Evolutionary conservation across 371 early-diverging fungal species (phyloP), one percentile per base, ranked within the genome.

Genomic region (Nematocida ausubeli): DNA sequence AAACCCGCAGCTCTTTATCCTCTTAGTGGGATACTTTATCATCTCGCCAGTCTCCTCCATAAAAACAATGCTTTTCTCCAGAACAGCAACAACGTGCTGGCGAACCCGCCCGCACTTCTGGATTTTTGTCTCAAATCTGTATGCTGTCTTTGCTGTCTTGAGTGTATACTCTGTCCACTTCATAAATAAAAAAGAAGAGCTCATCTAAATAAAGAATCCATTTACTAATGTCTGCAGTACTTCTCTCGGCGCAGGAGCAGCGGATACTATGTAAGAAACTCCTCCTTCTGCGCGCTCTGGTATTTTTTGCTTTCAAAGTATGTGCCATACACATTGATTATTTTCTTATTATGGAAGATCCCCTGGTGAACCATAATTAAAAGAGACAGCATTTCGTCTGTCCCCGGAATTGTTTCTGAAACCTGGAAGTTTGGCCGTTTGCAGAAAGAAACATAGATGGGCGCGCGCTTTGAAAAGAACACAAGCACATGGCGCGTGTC

Each of bases 101-200:
- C 49, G 6, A 6, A 66, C 34, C 52, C 40, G 19, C 24, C 24
- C 52, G 35, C 78, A 75, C 22, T 40, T 2, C 22, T 34, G 5
- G 3, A 75, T 66, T 14, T 5, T 4, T 9, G 24, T 26, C 22
- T 75, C 24, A 37, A 75, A 75, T 14, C 12, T 14, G 37, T 75
- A 75, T 22, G 28, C 32, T 19, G 28, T 67, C 19, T 47, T 34
- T 19, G 12, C 26, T 35, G 58, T 64, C 32, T 35, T 52, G 2
- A 75, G 65, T 2, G 30, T 51, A 34, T 54, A 55, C 40, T 35
- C 57, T 37, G n/a, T 66, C 78, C 78, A 75, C 16, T 34, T 37
- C 78, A 75, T 75, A 73, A 49, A 72, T 69, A 51, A 50, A 72
- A 72, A 72, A 72, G 58, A 56, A 34, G 30, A 9, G 4, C 54